Evolutionary conservation across 164 flowering plant species (phyloP).

Genomic region (Stephania japonica): DNA sequence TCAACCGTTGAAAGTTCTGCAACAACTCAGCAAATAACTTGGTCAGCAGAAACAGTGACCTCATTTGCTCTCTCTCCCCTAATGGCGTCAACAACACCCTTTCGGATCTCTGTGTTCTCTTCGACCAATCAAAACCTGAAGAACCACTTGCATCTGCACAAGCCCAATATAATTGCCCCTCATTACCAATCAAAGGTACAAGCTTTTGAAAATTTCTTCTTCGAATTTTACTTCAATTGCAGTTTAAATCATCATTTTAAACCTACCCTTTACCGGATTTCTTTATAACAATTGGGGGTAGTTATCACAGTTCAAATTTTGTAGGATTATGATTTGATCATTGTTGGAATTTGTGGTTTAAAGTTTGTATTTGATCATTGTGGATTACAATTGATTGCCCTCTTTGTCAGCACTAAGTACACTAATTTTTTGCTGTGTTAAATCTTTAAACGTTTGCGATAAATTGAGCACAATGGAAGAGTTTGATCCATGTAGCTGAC

Average conservation of each 20-base stretch:
- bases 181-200: slow-evolving; percentile 10
- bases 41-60: not conserved
- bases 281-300: not conserved
- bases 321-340: too few relatives aligned
- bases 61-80: not conserved
- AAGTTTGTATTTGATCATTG: too few relatives aligned
- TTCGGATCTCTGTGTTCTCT: slow-evolving; percentile 14
- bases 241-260: not conserved
- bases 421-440: too few relatives aligned
- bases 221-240: not conserved
- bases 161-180: not conserved
- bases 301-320: too few relatives aligned
- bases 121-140: slow-evolving; percentile 9
- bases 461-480: too few relatives aligned
- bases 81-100: not conserved
- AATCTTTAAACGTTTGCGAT: too few relatives aligned
- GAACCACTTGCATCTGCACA: slow-evolving; percentile 4
- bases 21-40: not conserved
- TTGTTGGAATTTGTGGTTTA: too few relatives aligned
- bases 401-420: too few relatives aligned
- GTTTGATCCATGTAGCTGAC: too few relatives aligned
- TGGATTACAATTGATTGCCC: too few relatives aligned
- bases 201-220: too few relatives aligned
- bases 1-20: not conserved
- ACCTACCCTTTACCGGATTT: too few relatives aligned